Evolutionary conservation across 1,284 basidiomycete genomes (phyloP), one percentile per base, ranked within the genome.

Genomic region (Malassezia caprae): DNA sequence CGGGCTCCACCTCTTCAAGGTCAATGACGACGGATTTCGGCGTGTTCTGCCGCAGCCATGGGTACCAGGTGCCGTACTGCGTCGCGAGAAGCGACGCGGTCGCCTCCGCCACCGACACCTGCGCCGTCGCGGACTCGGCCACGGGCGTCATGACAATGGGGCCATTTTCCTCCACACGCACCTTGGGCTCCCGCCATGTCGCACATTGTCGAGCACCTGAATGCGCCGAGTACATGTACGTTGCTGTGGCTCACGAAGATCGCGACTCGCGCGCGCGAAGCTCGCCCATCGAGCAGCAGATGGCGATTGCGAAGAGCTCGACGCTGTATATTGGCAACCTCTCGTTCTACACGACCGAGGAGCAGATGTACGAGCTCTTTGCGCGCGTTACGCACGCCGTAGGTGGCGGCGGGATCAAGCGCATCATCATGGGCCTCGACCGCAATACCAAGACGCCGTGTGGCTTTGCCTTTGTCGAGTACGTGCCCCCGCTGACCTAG

Each of bases 391-490:
- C 90, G 37, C 85, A 82, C 62, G 83, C 88, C 1, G 87, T 89
- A 64, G 85, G 90, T 60, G 90, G 90, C 39, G 90, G 90, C 32
- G 90, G 90, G 28, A 90, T 99, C 65, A 96, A 96, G 76, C 84
- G 93, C 62, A 94, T 99, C 65, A 98, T 99, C 69, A 98, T 99
- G 94, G 94, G 94, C 24, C 80, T 99, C 34, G 94, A 99, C 78
- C 81, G 94, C 55, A 90, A 96, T 75, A 87, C 86, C 45, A 86
- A 91, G 88, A 98, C 94, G 45, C 94, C 94, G 0, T 99, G 94
- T 73, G 94, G 94, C 1, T 99, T 99, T 76, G 96, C 93, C 67
- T 99, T 99, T 71, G 94, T 99, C 56, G 94, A 99, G 73, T 76
- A 57, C 53, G 73, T 68, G 17, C 8, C 39, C 17, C 17, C 4